Conservation (phyloP, 2,329 filamentous ascomycete genomes). For the Trichoderma brevicompactum region DNA sequence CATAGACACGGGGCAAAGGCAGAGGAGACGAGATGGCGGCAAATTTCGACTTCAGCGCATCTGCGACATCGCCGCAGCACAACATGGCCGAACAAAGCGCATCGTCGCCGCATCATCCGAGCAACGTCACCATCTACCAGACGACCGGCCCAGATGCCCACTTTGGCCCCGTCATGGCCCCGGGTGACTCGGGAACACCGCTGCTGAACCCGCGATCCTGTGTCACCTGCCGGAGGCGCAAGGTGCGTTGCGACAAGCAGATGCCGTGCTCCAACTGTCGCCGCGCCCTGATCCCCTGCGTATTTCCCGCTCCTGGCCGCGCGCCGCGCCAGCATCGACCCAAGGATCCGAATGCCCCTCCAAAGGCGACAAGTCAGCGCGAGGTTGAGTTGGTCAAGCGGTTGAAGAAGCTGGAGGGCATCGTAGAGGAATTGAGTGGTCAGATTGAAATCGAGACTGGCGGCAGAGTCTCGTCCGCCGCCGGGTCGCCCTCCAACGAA, state of each 20-base stretch:
- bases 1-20: background rate
- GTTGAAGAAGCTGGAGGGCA: slow-evolving; percentile 72
- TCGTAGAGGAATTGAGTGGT: slow-evolving; percentile 71
- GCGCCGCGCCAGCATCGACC: slow-evolving; percentile 69
- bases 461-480: slow-evolving; percentile 39
- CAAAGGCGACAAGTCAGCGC: slow-evolving; percentile 63
- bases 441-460: slow-evolving; percentile 61
- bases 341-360: slow-evolving; percentile 66
- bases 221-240: slow-evolving; percentile 58
- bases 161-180: slow-evolving; percentile 42
- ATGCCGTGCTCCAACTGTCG: slow-evolving; percentile 78
- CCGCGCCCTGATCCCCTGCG: slow-evolving; percentile 70
- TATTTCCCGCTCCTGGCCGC: slow-evolving; percentile 75
- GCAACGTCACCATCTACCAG: slow-evolving; percentile 46
- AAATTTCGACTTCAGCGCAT: slow-evolving; percentile 37
- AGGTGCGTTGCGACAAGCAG: slow-evolving; percentile 79
- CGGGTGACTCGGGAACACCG: slow-evolving; percentile 41
- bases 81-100: slow-evolving; percentile 30
- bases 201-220: slow-evolving; percentile 55
- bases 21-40: slow-evolving; percentile 14
- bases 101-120: slow-evolving; percentile 35
- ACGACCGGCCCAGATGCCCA: slow-evolving; percentile 48
- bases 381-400: slow-evolving; percentile 74
- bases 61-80: slow-evolving; percentile 32
- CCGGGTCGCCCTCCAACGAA: slow-evolving; percentile 37